Evolutionary conservation across 176 grass and related monocot genomes (phyloP).

Genomic region (Metroxylon sagu): DNA sequence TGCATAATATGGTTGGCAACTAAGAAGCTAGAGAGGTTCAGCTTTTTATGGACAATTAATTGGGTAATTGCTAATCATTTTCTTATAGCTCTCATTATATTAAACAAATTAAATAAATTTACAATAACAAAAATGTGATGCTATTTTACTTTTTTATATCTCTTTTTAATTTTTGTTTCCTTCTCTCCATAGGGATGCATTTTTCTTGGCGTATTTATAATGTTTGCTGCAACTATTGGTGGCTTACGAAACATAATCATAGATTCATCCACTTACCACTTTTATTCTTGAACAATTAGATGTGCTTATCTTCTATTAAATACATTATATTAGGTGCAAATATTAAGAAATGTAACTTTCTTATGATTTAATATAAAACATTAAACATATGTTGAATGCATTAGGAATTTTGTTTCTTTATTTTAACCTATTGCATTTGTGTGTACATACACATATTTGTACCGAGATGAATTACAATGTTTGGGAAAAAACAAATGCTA

Average conservation of each 20-base stretch:
- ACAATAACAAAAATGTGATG: too few relatives aligned
- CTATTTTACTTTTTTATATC: not conserved
- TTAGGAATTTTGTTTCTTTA: too few relatives aligned
- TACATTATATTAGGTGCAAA: too few relatives aligned
- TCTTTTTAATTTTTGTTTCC: not conserved
- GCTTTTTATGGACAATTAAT: constrained; percentile 9
- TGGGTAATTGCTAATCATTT: not conserved
- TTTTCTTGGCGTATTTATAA: constrained; percentile 6
- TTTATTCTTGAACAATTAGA: not conserved
- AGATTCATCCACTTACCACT: constrained; percentile 4
- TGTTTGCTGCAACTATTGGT: constrained; percentile 1
- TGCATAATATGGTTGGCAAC: constrained; percentile 16
- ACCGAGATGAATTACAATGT: too few relatives aligned
- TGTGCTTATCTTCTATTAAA: too few relatives aligned
- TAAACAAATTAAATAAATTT: not conserved
- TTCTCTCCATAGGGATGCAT: not conserved
- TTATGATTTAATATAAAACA: too few relatives aligned
- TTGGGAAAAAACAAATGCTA: too few relatives aligned
- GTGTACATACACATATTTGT: too few relatives aligned
- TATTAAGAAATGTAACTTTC: too few relatives aligned
- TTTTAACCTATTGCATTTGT: too few relatives aligned
- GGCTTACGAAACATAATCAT: constrained; percentile 2
- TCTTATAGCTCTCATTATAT: not conserved
- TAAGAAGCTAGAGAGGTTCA: constrained; percentile 19
- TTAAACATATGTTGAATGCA: too few relatives aligned